These are phyloP conservation scores for Penicillium concentricum DNA, from an alignment of 2,329 filamentous ascomycete species.

Conservation along the genomic window DNA sequence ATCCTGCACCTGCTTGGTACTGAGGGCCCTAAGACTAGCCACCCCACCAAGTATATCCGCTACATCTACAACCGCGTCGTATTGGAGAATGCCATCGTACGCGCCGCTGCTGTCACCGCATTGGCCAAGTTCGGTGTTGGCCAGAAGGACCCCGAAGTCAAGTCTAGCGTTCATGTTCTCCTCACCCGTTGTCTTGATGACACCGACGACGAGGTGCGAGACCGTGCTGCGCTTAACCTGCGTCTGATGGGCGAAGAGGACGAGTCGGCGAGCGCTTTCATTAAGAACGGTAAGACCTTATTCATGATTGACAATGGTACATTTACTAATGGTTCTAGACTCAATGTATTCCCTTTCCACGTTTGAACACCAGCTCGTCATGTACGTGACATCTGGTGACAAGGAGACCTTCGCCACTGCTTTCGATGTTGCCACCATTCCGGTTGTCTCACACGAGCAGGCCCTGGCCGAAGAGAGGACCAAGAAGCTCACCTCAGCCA, in stretches of 20 bases:
- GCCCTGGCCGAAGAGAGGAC: slow-evolving; percentile 93
- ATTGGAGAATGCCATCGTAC: slow-evolving; percentile 91
- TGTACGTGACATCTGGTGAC: slow-evolving; percentile 93
- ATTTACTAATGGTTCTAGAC: slow-evolving; percentile 54
- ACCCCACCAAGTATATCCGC: slow-evolving; percentile 97
- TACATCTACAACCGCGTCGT: slow-evolving; percentile 99
- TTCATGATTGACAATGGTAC: background rate
- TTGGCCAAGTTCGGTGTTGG: slow-evolving; percentile 96
- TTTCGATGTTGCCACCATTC: slow-evolving; percentile 89
- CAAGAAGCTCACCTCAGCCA: slow-evolving; percentile 92
- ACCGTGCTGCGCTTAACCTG: slow-evolving; percentile 89
- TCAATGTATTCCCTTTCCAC: slow-evolving; percentile 92
- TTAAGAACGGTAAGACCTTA: slow-evolving; percentile 73
- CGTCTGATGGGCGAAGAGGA: slow-evolving; percentile 90
- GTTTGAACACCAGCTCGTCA: slow-evolving; percentile 94
- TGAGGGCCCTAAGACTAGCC: slow-evolving; percentile 90
- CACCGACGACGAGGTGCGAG: slow-evolving; percentile 94
- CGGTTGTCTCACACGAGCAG: slow-evolving; percentile 91
- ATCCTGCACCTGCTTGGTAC: slow-evolving; percentile 91
- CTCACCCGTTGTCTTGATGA: slow-evolving; percentile 93
- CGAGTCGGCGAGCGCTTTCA: slow-evolving; percentile 79
- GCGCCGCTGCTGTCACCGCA: slow-evolving; percentile 91
- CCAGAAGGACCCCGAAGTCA: slow-evolving; percentile 94
- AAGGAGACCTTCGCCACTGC: slow-evolving; percentile 78
- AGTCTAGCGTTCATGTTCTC: slow-evolving; percentile 89